These are phyloP conservation scores for Plantago major DNA, from an alignment of 257 asterid genomes.

Conservation along the genomic window DNA sequence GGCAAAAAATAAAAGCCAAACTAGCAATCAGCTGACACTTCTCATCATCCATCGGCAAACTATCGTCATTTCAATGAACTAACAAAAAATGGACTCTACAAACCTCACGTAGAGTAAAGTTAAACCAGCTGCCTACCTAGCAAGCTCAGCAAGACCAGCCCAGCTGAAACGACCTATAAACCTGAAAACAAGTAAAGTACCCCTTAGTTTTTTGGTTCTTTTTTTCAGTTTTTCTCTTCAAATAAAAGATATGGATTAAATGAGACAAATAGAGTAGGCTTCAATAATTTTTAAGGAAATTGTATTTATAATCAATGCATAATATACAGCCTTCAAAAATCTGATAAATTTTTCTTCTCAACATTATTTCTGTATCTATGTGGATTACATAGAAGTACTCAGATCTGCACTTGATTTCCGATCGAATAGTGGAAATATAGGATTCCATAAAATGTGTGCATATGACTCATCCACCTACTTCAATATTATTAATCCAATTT, in stretches of 20 bases:
- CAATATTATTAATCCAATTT: too few species aligned
- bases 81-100: constrained; percentile 22
- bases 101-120: constrained; percentile 26
- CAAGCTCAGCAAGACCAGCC: constrained; percentile 19
- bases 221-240: not conserved
- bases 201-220: not conserved
- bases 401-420: too few species aligned
- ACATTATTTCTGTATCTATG: not conserved
- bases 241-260: not conserved
- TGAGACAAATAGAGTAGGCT: not conserved
- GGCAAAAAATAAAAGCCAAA: too few species aligned
- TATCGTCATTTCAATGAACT: constrained; percentile 13
- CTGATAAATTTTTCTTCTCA: not conserved
- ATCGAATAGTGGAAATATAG: too few species aligned
- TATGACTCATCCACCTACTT: too few species aligned
- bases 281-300: not conserved
- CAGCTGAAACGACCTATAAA: constrained; percentile 25
- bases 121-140: constrained; percentile 25
- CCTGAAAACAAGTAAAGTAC: constrained; percentile 22
- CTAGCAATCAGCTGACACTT: constrained; percentile 9
- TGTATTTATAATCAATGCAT: not conserved
- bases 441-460: too few species aligned
- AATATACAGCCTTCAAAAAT: not conserved
- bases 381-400: too few species aligned
- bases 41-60: constrained; percentile 21